Evolutionary conservation across 768 basidiomycete species (phyloP), one percentile per base, ranked within the genome.

Genomic region (Cystobasidium ongulense): DNA sequence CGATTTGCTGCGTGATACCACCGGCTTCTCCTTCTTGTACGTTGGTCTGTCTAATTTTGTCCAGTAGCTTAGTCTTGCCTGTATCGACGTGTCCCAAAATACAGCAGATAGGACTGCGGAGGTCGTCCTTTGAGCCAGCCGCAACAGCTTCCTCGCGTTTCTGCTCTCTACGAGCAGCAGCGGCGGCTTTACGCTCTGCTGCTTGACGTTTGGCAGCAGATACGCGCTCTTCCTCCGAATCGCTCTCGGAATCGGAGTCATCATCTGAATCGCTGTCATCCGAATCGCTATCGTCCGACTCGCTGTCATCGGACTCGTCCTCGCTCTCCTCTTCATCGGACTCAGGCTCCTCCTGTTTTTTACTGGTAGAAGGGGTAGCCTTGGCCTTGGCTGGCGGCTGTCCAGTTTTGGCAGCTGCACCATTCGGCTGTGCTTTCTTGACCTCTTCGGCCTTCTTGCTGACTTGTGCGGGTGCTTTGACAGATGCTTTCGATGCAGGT

Each of bases 1-100:
- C 96, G 77, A 99, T 99, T 81, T 99, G 96, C 82, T 98, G 96
- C 0, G 96, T 99, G 81, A 99, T 99, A 83, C 96, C 96, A 77
- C 96, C 96, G 1, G 96, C 96, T 86, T 99, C 96, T 68, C 96
- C 96, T 80, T 97, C 96, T 82, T 97, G 94, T 25, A 99, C 96
- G 77, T 97, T 97, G 3, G 95, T 98, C 89, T 98, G 95, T 77
- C 96, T 3, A 67, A 91, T 92, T 86, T 97, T 98, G 81, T 99
- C 96, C 78, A 99, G 82, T 43, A 99, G 84, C 82, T 96, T 97
- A 17, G 96, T 99, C 83, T 99, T 99, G 74, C 96, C 96, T 2
- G 94, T 97, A 84, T 99, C 96, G 86, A 99, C 96, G 81, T 99
- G 96, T 74, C 96, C 96, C 75, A 99, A 82, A 78, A 99, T 99